phyloP scores from a whole-genome alignment of 2,329 filamentous ascomycete species.

The Fusarium tanahbumbuense region DNA sequence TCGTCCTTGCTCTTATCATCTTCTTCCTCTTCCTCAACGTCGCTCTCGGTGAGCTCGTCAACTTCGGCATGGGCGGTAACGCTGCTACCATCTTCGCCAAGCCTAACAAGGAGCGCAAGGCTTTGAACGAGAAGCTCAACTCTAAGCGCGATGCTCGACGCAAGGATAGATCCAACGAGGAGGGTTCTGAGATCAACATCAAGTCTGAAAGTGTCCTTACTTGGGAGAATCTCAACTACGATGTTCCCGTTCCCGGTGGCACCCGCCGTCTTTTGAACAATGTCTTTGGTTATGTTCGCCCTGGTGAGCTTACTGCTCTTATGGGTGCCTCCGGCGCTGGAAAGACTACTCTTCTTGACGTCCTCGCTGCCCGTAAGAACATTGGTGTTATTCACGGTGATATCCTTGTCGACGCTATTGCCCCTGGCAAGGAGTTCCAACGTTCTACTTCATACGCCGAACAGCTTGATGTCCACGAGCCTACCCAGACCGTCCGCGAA shows the following conservation, averaged over 20 bases:
- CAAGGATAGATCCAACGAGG: conserved; percentile 58
- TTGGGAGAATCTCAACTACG: conserved; percentile 87
- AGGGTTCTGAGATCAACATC: conserved; percentile 65
- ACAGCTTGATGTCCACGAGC: conserved; percentile 72
- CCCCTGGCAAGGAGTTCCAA: conserved; percentile 70
- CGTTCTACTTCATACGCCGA: conserved; percentile 72
- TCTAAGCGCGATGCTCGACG: conserved; percentile 69
- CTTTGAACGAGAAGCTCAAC: conserved; percentile 71
- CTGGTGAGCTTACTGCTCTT: conserved; percentile 80
- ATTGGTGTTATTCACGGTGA: conserved; percentile 70
- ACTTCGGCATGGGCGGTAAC: conserved; percentile 83
- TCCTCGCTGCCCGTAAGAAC: conserved; percentile 72
- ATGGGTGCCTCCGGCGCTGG: conserved; percentile 89
- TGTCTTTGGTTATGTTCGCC: conserved; percentile 77
- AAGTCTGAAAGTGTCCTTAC: conserved; percentile 77
- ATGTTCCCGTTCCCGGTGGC: conserved; percentile 70
- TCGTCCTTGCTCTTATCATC: conserved; percentile 79
- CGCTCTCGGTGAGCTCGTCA: conserved; percentile 81
- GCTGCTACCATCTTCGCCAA: conserved; percentile 81
- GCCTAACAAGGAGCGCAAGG: conserved; percentile 74
- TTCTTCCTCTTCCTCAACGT: conserved; percentile 82
- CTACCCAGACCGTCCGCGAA: conserved; percentile 71
- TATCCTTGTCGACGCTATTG: conserved; percentile 66
- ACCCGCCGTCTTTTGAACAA: conserved; percentile 66
- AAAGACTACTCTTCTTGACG: conserved; percentile 87